These are phyloP conservation scores for Amoebophrya sp. DNA, from an alignment of 169 alveolate genomes.

Conservation along the genomic window DNA sequence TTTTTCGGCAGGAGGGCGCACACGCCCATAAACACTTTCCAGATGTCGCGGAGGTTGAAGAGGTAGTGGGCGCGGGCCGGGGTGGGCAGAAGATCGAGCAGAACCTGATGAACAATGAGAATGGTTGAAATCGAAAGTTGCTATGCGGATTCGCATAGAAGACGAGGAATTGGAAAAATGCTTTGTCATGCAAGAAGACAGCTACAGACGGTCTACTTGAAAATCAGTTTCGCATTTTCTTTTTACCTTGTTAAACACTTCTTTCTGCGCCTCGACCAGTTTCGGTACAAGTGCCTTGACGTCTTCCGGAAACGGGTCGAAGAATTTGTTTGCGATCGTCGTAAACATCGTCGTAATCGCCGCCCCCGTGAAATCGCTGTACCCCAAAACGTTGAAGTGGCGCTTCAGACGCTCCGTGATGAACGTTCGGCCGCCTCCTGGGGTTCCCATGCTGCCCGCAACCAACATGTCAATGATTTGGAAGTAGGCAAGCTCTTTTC, in stretches of 20 bases:
- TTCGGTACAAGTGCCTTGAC: conserved; percentile 43
- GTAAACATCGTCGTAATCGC: conserved; percentile 67
- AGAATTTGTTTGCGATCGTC: conserved; percentile 64
- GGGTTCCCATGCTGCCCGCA: conserved; percentile 90
- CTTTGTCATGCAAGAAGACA: too few species aligned
- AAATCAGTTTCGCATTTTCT: too few species aligned
- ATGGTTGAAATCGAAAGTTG: background rate
- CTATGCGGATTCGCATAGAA: too few species aligned
- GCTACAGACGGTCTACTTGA: too few species aligned
- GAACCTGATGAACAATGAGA: conserved; percentile 4
- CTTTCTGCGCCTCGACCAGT: background rate
- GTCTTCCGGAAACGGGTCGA: conserved; percentile 60
- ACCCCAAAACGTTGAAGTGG: conserved; percentile 76
- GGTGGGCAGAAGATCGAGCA: conserved; percentile 44
- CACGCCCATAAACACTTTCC: conserved; percentile 84
- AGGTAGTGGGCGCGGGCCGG: conserved; percentile 76
- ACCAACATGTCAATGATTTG: conserved; percentile 71
- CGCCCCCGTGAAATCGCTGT: conserved; percentile 65
- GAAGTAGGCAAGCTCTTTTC: conserved; percentile 43
- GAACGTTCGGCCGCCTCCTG: conserved; percentile 88
- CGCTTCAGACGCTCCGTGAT: conserved; percentile 73
- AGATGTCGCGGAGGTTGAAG: conserved; percentile 89
- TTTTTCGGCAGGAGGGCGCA: conserved; percentile 71
- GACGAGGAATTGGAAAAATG: too few species aligned
- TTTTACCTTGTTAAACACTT: background rate